Evolutionary conservation across 768 basidiomycete genomes (phyloP), one percentile per base, ranked within the genome.

Genomic region (Mycena floridula): DNA sequence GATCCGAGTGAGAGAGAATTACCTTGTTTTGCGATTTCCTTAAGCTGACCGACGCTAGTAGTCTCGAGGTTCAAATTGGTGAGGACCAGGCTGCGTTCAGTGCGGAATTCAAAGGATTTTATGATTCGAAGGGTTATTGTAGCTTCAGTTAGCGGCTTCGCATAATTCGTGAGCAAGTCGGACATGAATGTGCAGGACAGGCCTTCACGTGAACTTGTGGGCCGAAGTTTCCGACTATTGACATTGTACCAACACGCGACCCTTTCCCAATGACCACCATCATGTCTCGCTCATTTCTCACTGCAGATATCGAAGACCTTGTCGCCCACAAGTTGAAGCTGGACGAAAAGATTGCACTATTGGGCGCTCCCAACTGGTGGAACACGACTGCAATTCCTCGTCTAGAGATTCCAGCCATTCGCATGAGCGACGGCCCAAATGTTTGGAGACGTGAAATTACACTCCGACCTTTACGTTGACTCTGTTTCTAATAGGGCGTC

Each of bases 61-160:
- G 69, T 69, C 52, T 82, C 79, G 49, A 96, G 79, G 59, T 99
- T 80, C 49, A 94, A 55, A 53, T 85, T 71, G 56, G 82, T 86
- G 41, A 98, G 72, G 42, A 99, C 83, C 51, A 97, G 75, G 58
- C 79, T 84, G 53, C 84, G 85, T 59, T 91, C 87, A 44, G 93
- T 97, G 44, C 95, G 79, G 63, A 81, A 97, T 58, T 81, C 82
- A 61, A 99, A 95, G 16, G 89, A 92, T 60, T 99, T 99, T 69
- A 99, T 89, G 50, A 97, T 75, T 25, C 95, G 82, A 40, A 98
- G 63, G 6, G 95, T 98, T 46, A 98, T 66, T 4, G 90, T 92
- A 18, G 91, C 90, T 49, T 81, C 72, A 2, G 85, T 83, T 53
- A 67, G 74, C 8, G 90, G 85, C 3, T 74, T 70, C 23, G 79